Conservation (phyloP, 108 stramenopile species). For the Discostella stelligeroides region DNA sequence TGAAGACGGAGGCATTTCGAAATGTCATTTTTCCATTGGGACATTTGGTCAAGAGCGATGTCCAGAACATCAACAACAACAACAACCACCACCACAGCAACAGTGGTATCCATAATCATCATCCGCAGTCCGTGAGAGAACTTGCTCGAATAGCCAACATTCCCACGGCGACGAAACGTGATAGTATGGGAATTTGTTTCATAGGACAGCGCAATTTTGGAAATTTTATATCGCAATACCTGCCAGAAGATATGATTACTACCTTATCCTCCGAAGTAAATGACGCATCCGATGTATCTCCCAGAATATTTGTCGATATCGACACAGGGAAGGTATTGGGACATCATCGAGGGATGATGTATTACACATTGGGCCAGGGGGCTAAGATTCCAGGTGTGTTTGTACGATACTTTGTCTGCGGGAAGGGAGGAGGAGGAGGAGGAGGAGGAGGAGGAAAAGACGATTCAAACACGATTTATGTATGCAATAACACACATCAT, state of each 20-base stretch:
- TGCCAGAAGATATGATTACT: too few relatives aligned
- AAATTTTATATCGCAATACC: slow-evolving; percentile 85
- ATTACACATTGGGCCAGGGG: slow-evolving; percentile 86
- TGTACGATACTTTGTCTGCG: slow-evolving; percentile 81
- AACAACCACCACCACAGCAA: neutral
- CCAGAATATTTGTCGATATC: slow-evolving; percentile 77
- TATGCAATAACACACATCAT: slow-evolving; percentile 87
- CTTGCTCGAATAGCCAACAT: slow-evolving; percentile 73
- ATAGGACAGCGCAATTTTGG: slow-evolving; percentile 91
- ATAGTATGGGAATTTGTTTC: slow-evolving; percentile 96
- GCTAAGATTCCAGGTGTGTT: slow-evolving; percentile 82
- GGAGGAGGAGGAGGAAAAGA: slow-evolving; percentile 17
- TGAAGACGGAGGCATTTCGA: slow-evolving; percentile 61
- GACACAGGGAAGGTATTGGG: slow-evolving; percentile 70
- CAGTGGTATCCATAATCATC: neutral
- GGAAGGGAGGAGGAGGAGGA: slow-evolving; percentile 29
- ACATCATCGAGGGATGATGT: slow-evolving; percentile 40
- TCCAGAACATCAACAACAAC: neutral
- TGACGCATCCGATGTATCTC: neutral
- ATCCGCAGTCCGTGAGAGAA: slow-evolving; percentile 66
- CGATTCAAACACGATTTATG: slow-evolving; percentile 49
- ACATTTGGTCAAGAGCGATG: slow-evolving; percentile 61
- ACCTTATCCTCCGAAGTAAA: slow-evolving; percentile 14
- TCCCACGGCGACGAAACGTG: slow-evolving; percentile 84
- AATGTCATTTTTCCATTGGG: slow-evolving; percentile 91